Conservation (phyloP, 2,329 filamentous ascomycete genomes). For the Scorias spongiosa region DNA sequence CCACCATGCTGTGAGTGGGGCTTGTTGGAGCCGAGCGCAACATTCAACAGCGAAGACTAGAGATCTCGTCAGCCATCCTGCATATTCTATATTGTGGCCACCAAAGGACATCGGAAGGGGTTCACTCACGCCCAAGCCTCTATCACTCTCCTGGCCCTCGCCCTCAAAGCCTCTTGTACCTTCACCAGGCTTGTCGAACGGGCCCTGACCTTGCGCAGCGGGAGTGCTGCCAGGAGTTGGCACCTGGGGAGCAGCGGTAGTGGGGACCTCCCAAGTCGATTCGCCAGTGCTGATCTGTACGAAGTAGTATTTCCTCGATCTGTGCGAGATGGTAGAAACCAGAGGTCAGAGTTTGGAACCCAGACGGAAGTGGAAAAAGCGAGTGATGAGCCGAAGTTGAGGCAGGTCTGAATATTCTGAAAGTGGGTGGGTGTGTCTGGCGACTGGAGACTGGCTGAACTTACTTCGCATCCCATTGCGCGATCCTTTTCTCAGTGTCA, state of each 20-base stretch:
- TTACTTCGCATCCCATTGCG: conserved; percentile 27
- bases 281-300: conserved; percentile 27
- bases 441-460: conserved; percentile 5
- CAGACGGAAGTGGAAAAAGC: neutral
- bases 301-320: conserved; percentile 27
- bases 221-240: conserved; percentile 24
- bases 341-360: neutral
- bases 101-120: neutral
- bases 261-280: conserved; percentile 26
- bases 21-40: conserved; percentile 17
- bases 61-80: conserved; percentile 3
- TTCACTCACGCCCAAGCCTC: conserved; percentile 15
- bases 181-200: conserved; percentile 17
- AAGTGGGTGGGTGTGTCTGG: too few relatives aligned
- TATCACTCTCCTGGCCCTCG: conserved; percentile 13
- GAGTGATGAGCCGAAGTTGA: neutral
- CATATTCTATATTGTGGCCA: neutral
- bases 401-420: neutral
- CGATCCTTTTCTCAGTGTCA: conserved; percentile 23
- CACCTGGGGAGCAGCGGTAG: conserved; percentile 22
- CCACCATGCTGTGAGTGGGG: conserved; percentile 3
- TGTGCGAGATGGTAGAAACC: conserved; percentile 4
- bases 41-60: conserved; percentile 14
- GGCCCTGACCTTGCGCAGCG: conserved; percentile 16
- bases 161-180: neutral